Percentiles rank a stretch among this genome's conserved stretches.
Evolutionary conservation across 257 asterid genomes (phyloP).

Genomic region (Solanum bukasovii): DNA sequence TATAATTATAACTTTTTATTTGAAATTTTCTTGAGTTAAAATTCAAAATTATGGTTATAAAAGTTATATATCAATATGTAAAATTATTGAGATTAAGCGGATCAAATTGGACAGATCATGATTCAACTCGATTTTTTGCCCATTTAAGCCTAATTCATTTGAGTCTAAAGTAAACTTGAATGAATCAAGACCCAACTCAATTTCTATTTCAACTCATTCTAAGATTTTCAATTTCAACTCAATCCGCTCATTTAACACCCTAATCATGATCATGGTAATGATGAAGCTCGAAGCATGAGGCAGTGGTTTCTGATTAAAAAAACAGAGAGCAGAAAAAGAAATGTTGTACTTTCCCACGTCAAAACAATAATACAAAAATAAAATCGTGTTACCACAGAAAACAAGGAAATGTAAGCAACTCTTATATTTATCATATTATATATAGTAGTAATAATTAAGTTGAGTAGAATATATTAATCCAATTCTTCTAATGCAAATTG

Average conservation of each 20-base stretch:
- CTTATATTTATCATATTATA: not conserved
- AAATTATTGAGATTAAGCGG: too few species aligned
- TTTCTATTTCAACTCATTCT: too few species aligned
- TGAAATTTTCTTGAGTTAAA: too few species aligned
- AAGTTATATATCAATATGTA: too few species aligned
- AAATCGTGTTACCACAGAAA: not conserved
- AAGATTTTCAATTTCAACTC: rapidly evolving
- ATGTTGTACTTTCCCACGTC: not conserved
- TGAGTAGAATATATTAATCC: not conserved
- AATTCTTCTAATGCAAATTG: not conserved
- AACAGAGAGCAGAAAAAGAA: not conserved
- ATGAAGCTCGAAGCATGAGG: not conserved
- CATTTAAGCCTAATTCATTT: too few species aligned
- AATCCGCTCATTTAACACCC: too few species aligned
- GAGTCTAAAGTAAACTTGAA: too few species aligned
- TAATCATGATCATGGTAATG: not conserved
- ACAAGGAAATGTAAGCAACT: not conserved
- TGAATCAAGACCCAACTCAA: too few species aligned
- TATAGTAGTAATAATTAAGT: not conserved
- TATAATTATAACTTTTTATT: too few species aligned
- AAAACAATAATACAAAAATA: not conserved
- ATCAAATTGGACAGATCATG: too few species aligned
- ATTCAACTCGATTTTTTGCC: too few species aligned
- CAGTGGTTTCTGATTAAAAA: not conserved
- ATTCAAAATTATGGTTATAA: too few species aligned